These are phyloP conservation scores for Fusarium begoniae DNA, from an alignment of 2,329 filamentous ascomycete genomes.

Conservation along the genomic window DNA sequence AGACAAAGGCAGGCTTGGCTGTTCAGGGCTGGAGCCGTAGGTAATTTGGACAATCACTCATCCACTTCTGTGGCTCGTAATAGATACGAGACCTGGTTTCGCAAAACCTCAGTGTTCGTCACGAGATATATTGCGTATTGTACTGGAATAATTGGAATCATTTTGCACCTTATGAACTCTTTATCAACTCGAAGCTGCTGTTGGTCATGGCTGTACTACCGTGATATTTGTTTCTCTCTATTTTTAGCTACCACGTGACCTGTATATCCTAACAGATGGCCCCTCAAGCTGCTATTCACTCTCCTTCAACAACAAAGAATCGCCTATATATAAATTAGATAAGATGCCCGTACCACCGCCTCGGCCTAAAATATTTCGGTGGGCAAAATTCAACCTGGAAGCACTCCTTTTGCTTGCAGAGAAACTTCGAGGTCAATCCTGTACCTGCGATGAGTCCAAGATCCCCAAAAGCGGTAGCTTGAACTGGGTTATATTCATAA, in stretches of 20 bases:
- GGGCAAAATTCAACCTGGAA: constrained; percentile 25
- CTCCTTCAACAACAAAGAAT: too few species aligned
- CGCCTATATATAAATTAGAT: accelerated
- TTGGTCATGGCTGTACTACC: too few species aligned
- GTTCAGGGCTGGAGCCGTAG: too few species aligned
- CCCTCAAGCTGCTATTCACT: too few species aligned
- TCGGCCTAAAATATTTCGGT: neutral
- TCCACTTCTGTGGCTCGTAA: too few species aligned
- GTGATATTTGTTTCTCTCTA: neutral
- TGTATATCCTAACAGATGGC: accelerated
- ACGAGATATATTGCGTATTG: accelerated
- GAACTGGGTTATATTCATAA: constrained; percentile 36
- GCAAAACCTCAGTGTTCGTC: too few species aligned
- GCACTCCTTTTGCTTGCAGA: constrained; percentile 27
- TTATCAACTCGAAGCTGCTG: accelerated
- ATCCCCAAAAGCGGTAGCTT: constrained; percentile 26
- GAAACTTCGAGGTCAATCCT: constrained; percentile 23
- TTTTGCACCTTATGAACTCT: accelerated
- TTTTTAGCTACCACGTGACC: neutral
- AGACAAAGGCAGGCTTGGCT: too few species aligned
- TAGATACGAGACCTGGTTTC: too few species aligned
- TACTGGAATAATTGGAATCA: accelerated
- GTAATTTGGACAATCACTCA: too few species aligned
- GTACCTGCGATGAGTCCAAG: constrained; percentile 17
- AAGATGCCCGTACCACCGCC: accelerated